Evolutionary conservation across 1,284 basidiomycete species (phyloP), one percentile per base, ranked within the genome.

Genomic region (Ganoderma sinense): DNA sequence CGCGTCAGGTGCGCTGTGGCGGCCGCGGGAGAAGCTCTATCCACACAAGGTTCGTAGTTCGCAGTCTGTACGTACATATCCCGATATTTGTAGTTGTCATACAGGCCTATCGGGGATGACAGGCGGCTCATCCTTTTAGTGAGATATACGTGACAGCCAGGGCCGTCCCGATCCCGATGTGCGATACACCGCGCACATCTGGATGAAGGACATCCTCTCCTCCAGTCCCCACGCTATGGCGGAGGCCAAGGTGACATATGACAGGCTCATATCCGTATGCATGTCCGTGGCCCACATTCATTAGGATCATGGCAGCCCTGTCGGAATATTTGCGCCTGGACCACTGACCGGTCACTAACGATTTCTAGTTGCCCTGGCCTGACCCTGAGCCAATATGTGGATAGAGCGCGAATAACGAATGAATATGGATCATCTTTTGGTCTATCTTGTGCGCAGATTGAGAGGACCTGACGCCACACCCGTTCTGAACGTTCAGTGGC

Each of bases 11-110:
- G 53, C 29, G 29, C 53, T 29, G 26, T 20, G 2, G 53, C 53
- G 16, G 53, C 18, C 53, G 53, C 53, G 53, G 53, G 53, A 56
- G 23, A 23, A 31, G 29, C 18, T 18, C 14, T 31, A 13, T 13
- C 11, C 3, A 14, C 23, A 51, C 53, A 56, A 23, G 53, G 29
- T 56, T 18, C 53, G 62, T 62, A 18, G 39, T 36, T 43, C 60
- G 60, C 40, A 40, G 60, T 59, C 45, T 26, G 53, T 40, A 53
- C 65, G 62, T 40, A 53, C 65, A 53, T 53, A 45, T n/a, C 67
- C 71, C 71, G 67, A 66, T 62, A 29, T 67, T 65, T 64, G 67
- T 69, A 69, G 71, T 70, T 59, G 45, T 48, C 66, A 43, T 31
- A 20, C 16, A 5, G 23, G 23, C 16, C 39, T 36, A 66, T 68